phyloP scores from a whole-genome alignment of 805 yeast genomes.

The Metschnikowia shivogae region DNA sequence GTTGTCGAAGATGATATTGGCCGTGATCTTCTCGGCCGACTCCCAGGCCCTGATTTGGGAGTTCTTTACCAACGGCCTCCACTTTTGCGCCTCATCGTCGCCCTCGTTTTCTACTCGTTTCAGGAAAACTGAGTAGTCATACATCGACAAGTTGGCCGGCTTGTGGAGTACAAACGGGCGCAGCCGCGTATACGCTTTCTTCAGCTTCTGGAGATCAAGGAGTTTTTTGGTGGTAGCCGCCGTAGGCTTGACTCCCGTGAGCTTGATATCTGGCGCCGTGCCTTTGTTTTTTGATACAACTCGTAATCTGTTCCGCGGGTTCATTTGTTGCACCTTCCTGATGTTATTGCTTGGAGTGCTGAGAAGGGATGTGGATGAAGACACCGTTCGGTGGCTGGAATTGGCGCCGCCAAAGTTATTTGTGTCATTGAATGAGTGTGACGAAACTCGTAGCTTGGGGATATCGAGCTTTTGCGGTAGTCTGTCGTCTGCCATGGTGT shows the following conservation, averaged over 20 bases:
- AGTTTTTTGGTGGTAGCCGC: conserved; percentile 32
- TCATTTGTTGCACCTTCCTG: conserved; percentile 28
- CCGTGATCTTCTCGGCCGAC: conserved; percentile 37
- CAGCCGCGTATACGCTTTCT: conserved; percentile 19
- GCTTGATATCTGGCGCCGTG: conserved; percentile 6
- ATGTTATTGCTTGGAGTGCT: conserved; percentile 42
- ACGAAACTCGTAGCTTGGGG: conserved; percentile 16
- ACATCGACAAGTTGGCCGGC: conserved; percentile 29
- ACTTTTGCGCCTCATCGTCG: conserved; percentile 2
- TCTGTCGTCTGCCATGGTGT: conserved; percentile 14
- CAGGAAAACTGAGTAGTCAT: conserved; percentile 36
- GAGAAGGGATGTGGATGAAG: conserved; percentile 36
- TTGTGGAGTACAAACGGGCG: conserved; percentile 28
- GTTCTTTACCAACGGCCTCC: conserved; percentile 35
- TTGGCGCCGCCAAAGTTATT: conserved; percentile 11
- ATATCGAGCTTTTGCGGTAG: conserved; percentile 8
- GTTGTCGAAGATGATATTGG: conserved; percentile 33
- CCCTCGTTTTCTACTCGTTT: not conserved
- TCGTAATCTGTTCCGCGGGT: conserved; percentile 11
- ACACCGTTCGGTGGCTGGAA: conserved; percentile 29
- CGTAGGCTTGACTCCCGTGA: conserved; percentile 8
- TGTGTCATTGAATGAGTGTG: conserved; percentile 12
- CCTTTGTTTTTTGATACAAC: conserved; percentile 1
- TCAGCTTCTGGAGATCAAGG: conserved; percentile 37
- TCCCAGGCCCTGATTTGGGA: conserved; percentile 46